Base-by-base conservation (phyloP, 2,329 filamentous ascomycete genomes). In the Ascocoryne sarcoides region DNA sequence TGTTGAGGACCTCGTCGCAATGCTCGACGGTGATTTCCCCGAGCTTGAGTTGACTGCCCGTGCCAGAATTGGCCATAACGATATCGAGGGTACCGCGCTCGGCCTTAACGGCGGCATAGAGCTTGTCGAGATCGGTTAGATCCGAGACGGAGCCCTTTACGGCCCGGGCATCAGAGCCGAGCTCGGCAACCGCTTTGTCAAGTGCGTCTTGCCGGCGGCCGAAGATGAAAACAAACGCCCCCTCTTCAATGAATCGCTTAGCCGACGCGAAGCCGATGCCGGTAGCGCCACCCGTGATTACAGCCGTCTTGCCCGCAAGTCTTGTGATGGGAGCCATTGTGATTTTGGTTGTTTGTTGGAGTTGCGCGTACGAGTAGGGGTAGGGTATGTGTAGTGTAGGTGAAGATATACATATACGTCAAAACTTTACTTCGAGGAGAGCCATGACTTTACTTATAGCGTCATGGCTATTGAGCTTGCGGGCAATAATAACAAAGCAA, bases 1-100 rank as follows among this genome's bases (percentile, higher is more conserved):
- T 41, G 18, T 51, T 44, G 36, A 66, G 61, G 1, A 55, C 46
- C 3, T 53, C 51, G 10, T 55, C 39, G 21, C 40, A 45, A 42
- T 51, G 48, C 42, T 51, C 48, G 29, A 45, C 45, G 31, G 48
- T 51, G 48, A 51, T 46, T 31, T 50, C 33, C 39, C 48, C 48
- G 31, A 51, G 48, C 39, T 17, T 20, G 23, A 51, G 42, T 34
- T 41, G 47, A 37, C 45, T 48, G 33, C 48, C 48, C 10, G 39
- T 26, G 9, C 48, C 48, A 38, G 45, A 38, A 39, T 51, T 50
- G 44, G 48, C 48, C 36, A 51, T 33, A 35, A 51, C 48, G 29
- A 50, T 50, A 45, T 51, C 48, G 48, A 51, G 45, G 18, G 48
- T 50, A 32, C 48, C 48, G 29, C 48, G 48, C 48, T 51, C 48